Evolutionary conservation across 306 rosid genomes (phyloP), one percentile per base, ranked within the genome.

Genomic region (Trichosanthes truncata): DNA sequence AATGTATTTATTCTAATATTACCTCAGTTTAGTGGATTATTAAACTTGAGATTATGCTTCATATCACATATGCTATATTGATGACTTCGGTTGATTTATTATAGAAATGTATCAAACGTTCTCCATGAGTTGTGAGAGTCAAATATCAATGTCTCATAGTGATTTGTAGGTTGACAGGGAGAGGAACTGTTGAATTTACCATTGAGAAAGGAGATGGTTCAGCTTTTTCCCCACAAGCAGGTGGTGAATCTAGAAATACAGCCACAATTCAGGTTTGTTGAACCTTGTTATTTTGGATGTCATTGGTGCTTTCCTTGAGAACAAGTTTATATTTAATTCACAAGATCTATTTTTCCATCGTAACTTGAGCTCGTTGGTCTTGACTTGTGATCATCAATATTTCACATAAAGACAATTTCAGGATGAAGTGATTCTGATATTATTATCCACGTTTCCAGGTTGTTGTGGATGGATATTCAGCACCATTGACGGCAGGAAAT

Each of bases 401-500:
- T 72, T 26, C 40, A 72, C 21, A 41, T 46, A 72, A 72, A 72
- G 20, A 72, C 21, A 46, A 26, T 12, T 46, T 21, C 25, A 14
- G 57, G 41, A 72, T 72, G 23, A 72, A 25, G 77, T 45, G 40
- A 57, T 36, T 14, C 53, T 77, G 46, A 55, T 77, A 35, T 77
- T 21, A 14, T 36, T n/a, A 9, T 41, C 79, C 74, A 61, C 77
- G 53, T 80, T 67, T 85, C 83, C 86, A 94, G 97, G 88, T 94
- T 80, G 89, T 94, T 60, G 46, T 94, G 78, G 97, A 94, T 82
- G 97, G 98, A 81, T 94, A 86, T 81, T 92, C 98, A 82, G 90
- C 98, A 77, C 98, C 98, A 67, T 83, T 92, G 80, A 92, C 98
- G 15, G 89, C 95, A 1, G 97, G 98, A 74, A 94, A 92, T 84